Percentiles rank a stretch among this genome's conserved stretches.
Conservation (phyloP, 163 green algal species). For the Chlorella variabilis region DNA sequence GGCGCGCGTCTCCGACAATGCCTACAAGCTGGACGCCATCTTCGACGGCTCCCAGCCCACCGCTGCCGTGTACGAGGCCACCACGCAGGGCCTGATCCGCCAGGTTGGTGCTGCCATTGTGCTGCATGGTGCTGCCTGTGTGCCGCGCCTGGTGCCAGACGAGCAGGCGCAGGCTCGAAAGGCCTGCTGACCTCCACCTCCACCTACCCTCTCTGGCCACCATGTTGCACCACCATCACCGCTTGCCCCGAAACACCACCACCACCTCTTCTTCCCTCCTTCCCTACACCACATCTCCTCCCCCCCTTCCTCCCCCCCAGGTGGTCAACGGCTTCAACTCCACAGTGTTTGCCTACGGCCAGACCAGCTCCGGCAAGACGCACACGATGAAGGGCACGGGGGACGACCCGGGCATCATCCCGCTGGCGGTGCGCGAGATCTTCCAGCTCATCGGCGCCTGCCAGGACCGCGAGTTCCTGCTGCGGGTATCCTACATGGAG, state of each 20-base stretch:
- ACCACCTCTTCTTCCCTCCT: not conserved
- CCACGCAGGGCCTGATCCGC: conserved; percentile 30
- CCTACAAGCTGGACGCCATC: conserved; percentile 84
- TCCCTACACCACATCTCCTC: not conserved
- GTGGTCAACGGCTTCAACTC: conserved; percentile 93
- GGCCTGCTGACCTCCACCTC: too few species aligned
- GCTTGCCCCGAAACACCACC: too few species aligned
- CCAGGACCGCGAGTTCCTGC: conserved; percentile 87
- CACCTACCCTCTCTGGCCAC: too few species aligned
- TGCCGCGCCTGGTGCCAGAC: too few species aligned
- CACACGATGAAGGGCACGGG: conserved; percentile 91
- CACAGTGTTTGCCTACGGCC: conserved; percentile 97
- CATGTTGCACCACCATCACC: too few species aligned
- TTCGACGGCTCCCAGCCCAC: conserved; percentile 64
- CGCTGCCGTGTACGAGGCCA: conserved; percentile 7
- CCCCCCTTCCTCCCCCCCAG: conserved; percentile 49
- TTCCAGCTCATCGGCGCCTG: conserved; percentile 82
- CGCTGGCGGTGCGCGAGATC: conserved; percentile 87
- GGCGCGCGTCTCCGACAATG: conserved; percentile 10
- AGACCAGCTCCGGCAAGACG: conserved; percentile 95
- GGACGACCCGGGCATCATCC: conserved; percentile 83
- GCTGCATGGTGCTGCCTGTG: too few species aligned
- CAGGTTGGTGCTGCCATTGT: conserved; percentile 18
- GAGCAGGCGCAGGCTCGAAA: too few species aligned
- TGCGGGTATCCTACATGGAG: conserved; percentile 97